Conservation (phyloP, 305 asterid species). For the Fraxinus baroniana region DNA sequence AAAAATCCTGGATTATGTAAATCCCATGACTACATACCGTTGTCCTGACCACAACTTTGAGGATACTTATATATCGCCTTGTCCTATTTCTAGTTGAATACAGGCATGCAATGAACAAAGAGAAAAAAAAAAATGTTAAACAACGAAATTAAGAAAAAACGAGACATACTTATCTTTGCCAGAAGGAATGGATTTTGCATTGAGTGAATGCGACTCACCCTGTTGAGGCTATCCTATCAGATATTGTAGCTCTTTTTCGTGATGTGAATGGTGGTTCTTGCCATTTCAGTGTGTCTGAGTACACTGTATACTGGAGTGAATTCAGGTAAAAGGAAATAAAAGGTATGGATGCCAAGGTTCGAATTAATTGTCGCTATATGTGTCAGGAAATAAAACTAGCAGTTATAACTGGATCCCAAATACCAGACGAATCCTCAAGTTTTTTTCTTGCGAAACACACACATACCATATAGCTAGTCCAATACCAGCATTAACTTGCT, state of each 20-base stretch:
- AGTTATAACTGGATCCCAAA: conserved; percentile 23
- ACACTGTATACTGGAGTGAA: background rate
- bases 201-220: background rate
- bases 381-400: background rate
- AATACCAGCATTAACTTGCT: background rate
- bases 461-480: background rate
- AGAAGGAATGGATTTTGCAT: background rate
- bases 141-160: background rate
- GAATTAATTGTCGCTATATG: conserved; percentile 14
- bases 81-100: background rate
- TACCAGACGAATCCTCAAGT: conserved; percentile 15
- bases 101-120: background rate
- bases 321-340: background rate
- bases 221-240: background rate
- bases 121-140: background rate
- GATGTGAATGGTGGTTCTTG: background rate
- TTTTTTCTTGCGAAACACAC: background rate
- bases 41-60: background rate
- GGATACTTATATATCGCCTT: background rate
- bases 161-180: background rate
- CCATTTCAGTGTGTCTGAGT: background rate
- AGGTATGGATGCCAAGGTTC: conserved; percentile 18
- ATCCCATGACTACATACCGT: background rate
- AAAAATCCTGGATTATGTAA: background rate
- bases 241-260: background rate